Percentiles rank a stretch among this genome's conserved stretches.
phyloP scores from a whole-genome alignment of 306 rosid species.

The Inga oerstediana region DNA sequence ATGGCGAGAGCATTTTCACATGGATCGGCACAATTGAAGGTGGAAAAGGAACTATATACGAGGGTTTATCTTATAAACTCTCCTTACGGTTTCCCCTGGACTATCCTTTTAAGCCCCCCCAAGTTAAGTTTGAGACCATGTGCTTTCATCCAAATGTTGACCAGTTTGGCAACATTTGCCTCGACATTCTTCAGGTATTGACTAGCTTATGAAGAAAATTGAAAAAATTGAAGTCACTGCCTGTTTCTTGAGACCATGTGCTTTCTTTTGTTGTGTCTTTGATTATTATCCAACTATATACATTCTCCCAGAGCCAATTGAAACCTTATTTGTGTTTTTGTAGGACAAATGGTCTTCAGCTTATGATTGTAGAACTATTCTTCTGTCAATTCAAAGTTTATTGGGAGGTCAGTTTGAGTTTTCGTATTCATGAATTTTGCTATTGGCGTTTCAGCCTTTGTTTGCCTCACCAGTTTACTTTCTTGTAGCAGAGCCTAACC shows the following conservation, averaged over 20 bases:
- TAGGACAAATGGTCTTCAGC: conserved; percentile 99
- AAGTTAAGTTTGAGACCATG: conserved; percentile 88
- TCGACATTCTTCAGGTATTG: conserved; percentile 95
- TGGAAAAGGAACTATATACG: conserved; percentile 89
- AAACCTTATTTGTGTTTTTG: conserved; percentile 19
- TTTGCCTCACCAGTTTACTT: conserved; percentile 44
- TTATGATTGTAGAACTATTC: conserved; percentile 95
- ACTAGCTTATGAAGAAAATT: not conserved
- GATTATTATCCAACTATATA: not conserved
- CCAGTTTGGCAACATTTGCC: conserved; percentile 95
- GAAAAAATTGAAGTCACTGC: too few relatives aligned
- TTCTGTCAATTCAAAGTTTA: conserved; percentile 90
- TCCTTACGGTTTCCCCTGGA: conserved; percentile 83
- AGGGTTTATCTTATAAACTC: conserved; percentile 92
- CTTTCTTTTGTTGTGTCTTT: conserved; percentile 1
- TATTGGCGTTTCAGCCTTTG: conserved; percentile 9
- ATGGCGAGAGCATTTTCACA: conserved; percentile 84
- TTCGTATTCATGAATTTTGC: conserved; percentile 24
- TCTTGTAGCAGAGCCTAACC: conserved; percentile 79
- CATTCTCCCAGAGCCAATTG: conserved; percentile 21
- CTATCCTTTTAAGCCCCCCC: conserved; percentile 95
- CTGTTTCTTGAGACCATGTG: too few relatives aligned
- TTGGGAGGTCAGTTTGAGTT: conserved; percentile 71
- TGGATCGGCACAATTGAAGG: conserved; percentile 98
- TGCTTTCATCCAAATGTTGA: conserved; percentile 99